These are phyloP conservation scores for Globisporangium recalcitrans DNA, from an alignment of 352 stramenopile genomes.

Conservation along the genomic window DNA sequence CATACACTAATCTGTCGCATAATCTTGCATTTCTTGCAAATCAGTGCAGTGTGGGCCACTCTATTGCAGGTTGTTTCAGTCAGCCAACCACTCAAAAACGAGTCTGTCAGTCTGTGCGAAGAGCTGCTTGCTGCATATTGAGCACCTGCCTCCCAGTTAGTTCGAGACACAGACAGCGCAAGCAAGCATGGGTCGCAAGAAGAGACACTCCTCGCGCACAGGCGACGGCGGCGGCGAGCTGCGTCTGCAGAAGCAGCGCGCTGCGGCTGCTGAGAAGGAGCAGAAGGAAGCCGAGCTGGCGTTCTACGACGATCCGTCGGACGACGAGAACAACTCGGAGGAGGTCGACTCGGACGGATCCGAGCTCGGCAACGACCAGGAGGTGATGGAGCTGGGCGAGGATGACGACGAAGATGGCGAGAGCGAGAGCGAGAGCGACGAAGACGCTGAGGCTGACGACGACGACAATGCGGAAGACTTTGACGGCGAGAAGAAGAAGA, in stretches of 20 bases:
- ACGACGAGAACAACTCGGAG: slow-evolving; percentile 60
- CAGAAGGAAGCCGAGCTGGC: slow-evolving; percentile 70
- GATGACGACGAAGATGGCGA: slow-evolving; percentile 35
- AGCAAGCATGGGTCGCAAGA: slow-evolving; percentile 62
- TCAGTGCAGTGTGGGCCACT: slow-evolving; percentile 11
- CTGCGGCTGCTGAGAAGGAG: slow-evolving; percentile 49
- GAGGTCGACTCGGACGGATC: slow-evolving; percentile 52
- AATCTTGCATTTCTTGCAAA: neutral
- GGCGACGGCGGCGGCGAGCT: slow-evolving; percentile 74
- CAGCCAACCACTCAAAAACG: slow-evolving; percentile 26
- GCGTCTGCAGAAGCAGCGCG: slow-evolving; percentile 57
- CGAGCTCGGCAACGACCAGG: slow-evolving; percentile 50
- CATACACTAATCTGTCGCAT: slow-evolving; percentile 1
- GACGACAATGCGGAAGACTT: slow-evolving; percentile 52
- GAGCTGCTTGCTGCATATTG: slow-evolving; percentile 15
- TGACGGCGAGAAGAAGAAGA: slow-evolving; percentile 62
- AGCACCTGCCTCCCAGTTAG: slow-evolving; percentile 7
- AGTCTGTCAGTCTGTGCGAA: slow-evolving; percentile 14
- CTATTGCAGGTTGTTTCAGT: slow-evolving; percentile 3
- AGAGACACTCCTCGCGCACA: slow-evolving; percentile 62
- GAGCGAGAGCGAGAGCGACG: slow-evolving; percentile 32
- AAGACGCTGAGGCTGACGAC: slow-evolving; percentile 32
- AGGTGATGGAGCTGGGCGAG: slow-evolving; percentile 60
- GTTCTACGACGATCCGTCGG: slow-evolving; percentile 82
- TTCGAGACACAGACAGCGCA: slow-evolving; percentile 7